Evolutionary conservation across 345 rosid genomes (phyloP).

Genomic region (Populus nigra): DNA sequence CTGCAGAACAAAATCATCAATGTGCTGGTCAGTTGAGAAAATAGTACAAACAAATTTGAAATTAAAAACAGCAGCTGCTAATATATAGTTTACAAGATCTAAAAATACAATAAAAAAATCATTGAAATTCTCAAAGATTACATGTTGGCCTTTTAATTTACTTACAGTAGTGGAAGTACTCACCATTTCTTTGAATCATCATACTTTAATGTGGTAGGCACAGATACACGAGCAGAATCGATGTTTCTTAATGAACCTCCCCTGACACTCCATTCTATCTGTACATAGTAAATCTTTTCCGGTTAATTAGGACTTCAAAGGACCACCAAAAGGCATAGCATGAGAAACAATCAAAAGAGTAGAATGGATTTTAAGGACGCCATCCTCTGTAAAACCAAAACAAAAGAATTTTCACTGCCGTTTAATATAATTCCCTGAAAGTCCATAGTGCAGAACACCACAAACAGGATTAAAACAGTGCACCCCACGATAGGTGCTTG

Average conservation of each 20-base stretch:
- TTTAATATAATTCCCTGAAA: no score
- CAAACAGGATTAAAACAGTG: no score
- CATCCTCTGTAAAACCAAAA: background rate
- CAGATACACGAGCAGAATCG: slow-evolving; percentile 91
- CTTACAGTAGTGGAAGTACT: slow-evolving; percentile 19
- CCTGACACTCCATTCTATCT: slow-evolving; percentile 89
- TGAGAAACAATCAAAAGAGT: background rate
- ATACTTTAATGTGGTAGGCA: slow-evolving; percentile 68
- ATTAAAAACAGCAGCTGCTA: background rate
- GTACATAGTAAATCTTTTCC: slow-evolving; percentile 11
- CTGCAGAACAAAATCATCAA: slow-evolving; percentile 45
- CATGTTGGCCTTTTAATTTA: background rate
- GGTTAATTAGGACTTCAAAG: background rate
- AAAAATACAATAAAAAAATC: background rate
- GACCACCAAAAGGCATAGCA: background rate
- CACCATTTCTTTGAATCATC: slow-evolving; percentile 83
- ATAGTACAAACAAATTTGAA: background rate
- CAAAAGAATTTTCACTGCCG: background rate
- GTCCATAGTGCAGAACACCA: no score
- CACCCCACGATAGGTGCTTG: no score
- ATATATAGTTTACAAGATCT: background rate
- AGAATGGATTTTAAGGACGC: background rate
- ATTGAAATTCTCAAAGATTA: background rate
- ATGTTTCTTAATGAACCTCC: slow-evolving; percentile 83
- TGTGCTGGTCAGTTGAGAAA: background rate